A percentile compares a stretch with the other conserved stretches of the same genome.
Conservation (phyloP, 371 early-diverging fungal species). For the Catenaria anguillulae region DNA sequence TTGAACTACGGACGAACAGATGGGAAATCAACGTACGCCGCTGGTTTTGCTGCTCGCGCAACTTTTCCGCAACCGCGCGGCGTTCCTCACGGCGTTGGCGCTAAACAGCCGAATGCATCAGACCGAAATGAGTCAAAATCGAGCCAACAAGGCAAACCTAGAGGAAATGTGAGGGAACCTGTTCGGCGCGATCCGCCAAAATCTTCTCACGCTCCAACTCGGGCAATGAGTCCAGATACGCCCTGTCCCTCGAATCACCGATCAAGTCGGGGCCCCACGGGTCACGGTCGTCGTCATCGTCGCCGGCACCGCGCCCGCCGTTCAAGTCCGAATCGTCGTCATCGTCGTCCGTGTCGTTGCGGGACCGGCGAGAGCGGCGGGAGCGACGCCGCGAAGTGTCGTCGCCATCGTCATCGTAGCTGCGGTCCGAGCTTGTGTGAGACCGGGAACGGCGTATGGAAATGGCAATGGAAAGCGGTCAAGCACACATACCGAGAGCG, state of each 20-base stretch:
- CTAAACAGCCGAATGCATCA: no score
- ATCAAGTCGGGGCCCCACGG: conserved; percentile 60
- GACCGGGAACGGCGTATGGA: no score
- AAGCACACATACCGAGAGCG: background rate
- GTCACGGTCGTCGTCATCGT: conserved; percentile 23
- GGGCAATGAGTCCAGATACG: conserved; percentile 41
- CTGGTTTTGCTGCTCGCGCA: background rate
- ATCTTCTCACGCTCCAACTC: conserved; percentile 65
- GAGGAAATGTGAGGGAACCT: no score
- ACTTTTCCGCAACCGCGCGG: background rate
- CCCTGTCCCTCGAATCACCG: conserved; percentile 58
- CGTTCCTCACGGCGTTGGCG: background rate
- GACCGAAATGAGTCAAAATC: no score
- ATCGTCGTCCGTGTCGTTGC: conserved; percentile 20
- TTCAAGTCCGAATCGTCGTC: conserved; percentile 35
- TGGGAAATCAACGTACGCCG: no score
- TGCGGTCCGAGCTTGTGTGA: background rate
- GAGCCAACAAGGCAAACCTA: no score
- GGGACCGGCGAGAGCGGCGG: background rate
- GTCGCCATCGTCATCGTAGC: conserved; percentile 35
- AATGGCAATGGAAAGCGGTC: background rate
- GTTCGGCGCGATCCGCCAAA: conserved; percentile 56
- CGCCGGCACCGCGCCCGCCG: background rate
- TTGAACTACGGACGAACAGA: no score
- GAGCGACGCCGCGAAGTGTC: background rate